Conservation (phyloP, 2,329 filamentous ascomycete genomes). For the Monosporascus sp. region DNA sequence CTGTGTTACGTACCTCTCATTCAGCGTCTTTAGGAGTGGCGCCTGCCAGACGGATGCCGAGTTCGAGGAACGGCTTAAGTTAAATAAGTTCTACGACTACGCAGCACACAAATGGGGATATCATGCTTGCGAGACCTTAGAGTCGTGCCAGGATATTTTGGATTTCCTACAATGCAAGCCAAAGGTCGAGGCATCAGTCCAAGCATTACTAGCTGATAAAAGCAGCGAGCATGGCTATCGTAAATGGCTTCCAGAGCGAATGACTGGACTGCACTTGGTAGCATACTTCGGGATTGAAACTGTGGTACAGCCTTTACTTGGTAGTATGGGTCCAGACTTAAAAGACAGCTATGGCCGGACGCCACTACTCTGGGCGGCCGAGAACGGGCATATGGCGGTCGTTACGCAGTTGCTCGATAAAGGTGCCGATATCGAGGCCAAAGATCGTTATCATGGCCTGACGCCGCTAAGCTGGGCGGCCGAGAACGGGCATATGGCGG, state of each 20-base stretch:
- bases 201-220: not conserved
- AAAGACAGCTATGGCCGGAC: not conserved
- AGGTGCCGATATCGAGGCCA: too few species aligned
- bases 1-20: not conserved
- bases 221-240: too few species aligned
- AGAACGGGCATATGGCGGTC: not conserved
- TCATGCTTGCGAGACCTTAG: not conserved
- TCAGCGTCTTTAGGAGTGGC: not conserved
- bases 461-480: too few species aligned
- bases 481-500: too few species aligned
- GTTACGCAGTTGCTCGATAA: too few species aligned
- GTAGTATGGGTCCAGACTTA: not conserved
- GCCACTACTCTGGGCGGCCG: not conserved
- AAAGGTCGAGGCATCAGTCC: not conserved
- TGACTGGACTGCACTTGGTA: not conserved
- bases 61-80: not conserved
- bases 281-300: not conserved
- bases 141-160: too few species aligned
- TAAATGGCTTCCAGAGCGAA: not conserved
- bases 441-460: too few species aligned
- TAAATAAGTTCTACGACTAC: not conserved
- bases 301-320: not conserved
- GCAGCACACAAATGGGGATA: not conserved
- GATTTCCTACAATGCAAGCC: not conserved
- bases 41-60: not conserved